Evolutionary conservation across 2,329 filamentous ascomycete species (phyloP).

Genomic region (Neofusicoccum parvum): DNA sequence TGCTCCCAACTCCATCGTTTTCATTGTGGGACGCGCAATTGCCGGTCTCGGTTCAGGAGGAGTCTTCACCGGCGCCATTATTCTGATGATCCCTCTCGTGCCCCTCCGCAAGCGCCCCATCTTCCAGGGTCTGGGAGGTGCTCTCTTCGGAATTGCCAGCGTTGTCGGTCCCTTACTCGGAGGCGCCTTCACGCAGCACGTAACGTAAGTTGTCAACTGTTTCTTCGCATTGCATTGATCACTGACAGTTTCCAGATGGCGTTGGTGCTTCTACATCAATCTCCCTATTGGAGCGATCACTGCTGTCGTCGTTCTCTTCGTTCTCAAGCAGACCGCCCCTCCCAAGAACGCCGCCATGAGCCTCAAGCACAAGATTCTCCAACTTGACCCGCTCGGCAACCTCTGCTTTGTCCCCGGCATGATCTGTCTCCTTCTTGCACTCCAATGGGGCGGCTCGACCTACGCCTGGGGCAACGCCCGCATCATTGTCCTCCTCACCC

Average conservation of each 20-base stretch:
- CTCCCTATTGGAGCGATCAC: constrained; percentile 53
- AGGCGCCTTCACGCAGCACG: constrained; percentile 43
- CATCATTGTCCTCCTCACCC: constrained; percentile 50
- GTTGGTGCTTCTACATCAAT: constrained; percentile 58
- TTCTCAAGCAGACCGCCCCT: constrained; percentile 29
- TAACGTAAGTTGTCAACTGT: not conserved
- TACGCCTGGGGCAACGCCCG: constrained; percentile 48
- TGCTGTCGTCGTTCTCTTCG: constrained; percentile 44
- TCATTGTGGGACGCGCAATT: constrained; percentile 50
- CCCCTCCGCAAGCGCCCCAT: constrained; percentile 47
- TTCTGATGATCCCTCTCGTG: constrained; percentile 35
- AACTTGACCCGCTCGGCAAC: constrained; percentile 51
- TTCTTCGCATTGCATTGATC: not conserved
- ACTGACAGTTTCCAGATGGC: constrained; percentile 42
- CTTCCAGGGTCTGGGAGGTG: constrained; percentile 37
- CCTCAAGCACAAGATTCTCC: constrained; percentile 31
- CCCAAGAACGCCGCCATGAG: constrained; percentile 34
- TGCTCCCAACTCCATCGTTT: constrained; percentile 52
- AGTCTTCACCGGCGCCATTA: constrained; percentile 2
- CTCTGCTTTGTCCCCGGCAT: constrained; percentile 48
- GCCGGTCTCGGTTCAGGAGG: constrained; percentile 48
- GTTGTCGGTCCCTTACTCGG: constrained; percentile 54
- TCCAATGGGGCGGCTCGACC: constrained; percentile 54
- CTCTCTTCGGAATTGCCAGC: constrained; percentile 52
- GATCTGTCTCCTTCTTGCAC: constrained; percentile 52